Evolutionary conservation across 805 yeast genomes (phyloP).

Genomic region (Metschnikowia picachoensis): DNA sequence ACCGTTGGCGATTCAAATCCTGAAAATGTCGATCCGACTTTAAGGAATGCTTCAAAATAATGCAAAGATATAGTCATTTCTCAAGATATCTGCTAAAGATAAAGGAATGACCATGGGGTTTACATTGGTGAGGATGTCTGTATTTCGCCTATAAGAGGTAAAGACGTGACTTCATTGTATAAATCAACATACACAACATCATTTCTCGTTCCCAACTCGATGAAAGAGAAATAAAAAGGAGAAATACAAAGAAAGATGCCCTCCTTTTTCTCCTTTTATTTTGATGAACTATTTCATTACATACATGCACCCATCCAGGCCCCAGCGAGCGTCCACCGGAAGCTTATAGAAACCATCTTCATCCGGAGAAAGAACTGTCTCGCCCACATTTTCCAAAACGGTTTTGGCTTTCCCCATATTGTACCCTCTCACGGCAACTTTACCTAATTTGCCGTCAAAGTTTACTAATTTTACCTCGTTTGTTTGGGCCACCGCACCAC

Average conservation of each 20-base stretch:
- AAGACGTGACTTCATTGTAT: too few relatives aligned
- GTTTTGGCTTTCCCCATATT: conserved; percentile 50
- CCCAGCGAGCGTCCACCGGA: conserved; percentile 55
- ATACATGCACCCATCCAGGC: conserved; percentile 70
- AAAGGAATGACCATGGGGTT: too few relatives aligned
- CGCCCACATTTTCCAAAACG: conserved; percentile 16
- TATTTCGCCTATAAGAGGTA: too few relatives aligned
- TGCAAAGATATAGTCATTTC: too few relatives aligned
- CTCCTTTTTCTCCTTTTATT: not conserved
- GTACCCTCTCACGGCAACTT: conserved; percentile 59
- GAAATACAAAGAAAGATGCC: not conserved
- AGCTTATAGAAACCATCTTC: conserved; percentile 40
- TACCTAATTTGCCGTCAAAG: conserved; percentile 42
- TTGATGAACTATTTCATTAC: conserved; percentile 17
- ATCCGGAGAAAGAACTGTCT: conserved; percentile 11
- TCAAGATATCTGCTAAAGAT: too few relatives aligned
- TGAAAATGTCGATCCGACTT: too few relatives aligned
- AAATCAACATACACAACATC: too few relatives aligned
- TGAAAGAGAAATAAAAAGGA: too few relatives aligned
- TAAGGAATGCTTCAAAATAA: too few relatives aligned
- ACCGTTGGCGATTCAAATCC: too few relatives aligned
- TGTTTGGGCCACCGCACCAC: conserved; percentile 58
- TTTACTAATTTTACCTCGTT: conserved; percentile 51
- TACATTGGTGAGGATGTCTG: too few relatives aligned
- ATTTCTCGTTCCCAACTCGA: too few relatives aligned